Percentiles rank a stretch among this genome's conserved stretches.
Conservation (phyloP, 345 rosid species). For the Murraya paniculata region DNA sequence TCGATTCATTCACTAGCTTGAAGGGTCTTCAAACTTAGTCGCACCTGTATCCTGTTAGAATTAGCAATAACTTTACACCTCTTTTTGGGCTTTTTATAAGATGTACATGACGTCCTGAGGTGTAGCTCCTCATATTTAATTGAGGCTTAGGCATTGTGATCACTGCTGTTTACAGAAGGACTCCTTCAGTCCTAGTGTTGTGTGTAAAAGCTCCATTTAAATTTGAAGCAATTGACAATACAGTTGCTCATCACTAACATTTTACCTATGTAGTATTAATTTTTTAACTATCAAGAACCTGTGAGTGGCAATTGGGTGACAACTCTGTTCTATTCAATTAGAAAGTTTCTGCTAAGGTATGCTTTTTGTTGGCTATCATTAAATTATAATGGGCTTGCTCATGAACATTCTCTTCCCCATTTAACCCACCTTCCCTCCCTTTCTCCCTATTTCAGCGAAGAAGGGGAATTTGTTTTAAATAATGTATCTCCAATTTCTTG, state of each 20-base stretch:
- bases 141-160: not conserved
- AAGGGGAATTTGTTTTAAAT: not conserved
- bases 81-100: not conserved
- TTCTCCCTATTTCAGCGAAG: not conserved
- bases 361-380: not conserved
- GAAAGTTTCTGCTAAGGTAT: conserved; percentile 64
- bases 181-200: too few relatives aligned
- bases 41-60: not conserved
- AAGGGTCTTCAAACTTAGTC: not conserved
- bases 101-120: not conserved
- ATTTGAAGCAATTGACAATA: not conserved
- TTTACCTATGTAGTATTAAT: conserved; percentile 14
- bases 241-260: not conserved
- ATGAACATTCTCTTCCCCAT: not conserved
- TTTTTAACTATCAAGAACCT: conserved; percentile 68
- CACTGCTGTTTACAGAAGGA: not conserved
- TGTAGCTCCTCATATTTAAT: not conserved
- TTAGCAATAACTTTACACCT: not conserved
- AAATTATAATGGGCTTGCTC: not conserved
- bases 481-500: not conserved
- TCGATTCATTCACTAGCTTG: not conserved
- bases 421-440: not conserved
- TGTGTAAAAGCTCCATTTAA: too few relatives aligned
- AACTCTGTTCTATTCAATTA: conserved; percentile 63
- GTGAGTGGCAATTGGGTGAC: conserved; percentile 71